phyloP scores from a whole-genome alignment of 257 asterid genomes.

The Solanum bulbocastanum region DNA sequence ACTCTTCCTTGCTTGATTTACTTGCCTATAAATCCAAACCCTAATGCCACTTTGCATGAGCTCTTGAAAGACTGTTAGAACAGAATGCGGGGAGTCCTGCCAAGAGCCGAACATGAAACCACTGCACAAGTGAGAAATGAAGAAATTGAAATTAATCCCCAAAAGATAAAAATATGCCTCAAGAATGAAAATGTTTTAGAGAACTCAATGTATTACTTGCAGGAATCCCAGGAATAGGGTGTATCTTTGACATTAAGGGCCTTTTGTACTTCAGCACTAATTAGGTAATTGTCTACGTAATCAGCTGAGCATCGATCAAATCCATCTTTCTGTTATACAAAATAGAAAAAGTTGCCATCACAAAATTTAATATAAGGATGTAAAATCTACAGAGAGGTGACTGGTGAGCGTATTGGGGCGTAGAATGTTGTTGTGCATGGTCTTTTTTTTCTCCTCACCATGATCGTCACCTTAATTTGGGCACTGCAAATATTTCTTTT shows the following conservation, averaged over 20 bases:
- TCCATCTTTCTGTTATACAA: slow-evolving; percentile 14
- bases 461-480: background rate
- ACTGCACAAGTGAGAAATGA: slow-evolving; percentile 6
- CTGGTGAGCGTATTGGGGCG: background rate
- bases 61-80: slow-evolving; percentile 36
- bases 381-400: background rate
- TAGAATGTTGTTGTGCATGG: background rate
- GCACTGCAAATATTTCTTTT: background rate
- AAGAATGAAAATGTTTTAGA: background rate
- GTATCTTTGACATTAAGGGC: slow-evolving; percentile 35
- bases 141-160: background rate
- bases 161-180: background rate
- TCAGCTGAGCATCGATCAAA: slow-evolving; percentile 47
- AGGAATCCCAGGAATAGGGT: slow-evolving; percentile 29
- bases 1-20: background rate
- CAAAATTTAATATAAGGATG: background rate
- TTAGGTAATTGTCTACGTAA: slow-evolving; percentile 26
- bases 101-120: background rate
- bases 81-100: slow-evolving; percentile 34
- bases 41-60: slow-evolving; percentile 37
- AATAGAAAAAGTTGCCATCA: background rate
- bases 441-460: background rate
- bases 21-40: slow-evolving; percentile 46
- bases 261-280: slow-evolving; percentile 37
- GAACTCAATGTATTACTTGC: slow-evolving; percentile 28